Evolutionary conservation across 148 eudicot genomes (phyloP).

Genomic region (Cornus florida): DNA sequence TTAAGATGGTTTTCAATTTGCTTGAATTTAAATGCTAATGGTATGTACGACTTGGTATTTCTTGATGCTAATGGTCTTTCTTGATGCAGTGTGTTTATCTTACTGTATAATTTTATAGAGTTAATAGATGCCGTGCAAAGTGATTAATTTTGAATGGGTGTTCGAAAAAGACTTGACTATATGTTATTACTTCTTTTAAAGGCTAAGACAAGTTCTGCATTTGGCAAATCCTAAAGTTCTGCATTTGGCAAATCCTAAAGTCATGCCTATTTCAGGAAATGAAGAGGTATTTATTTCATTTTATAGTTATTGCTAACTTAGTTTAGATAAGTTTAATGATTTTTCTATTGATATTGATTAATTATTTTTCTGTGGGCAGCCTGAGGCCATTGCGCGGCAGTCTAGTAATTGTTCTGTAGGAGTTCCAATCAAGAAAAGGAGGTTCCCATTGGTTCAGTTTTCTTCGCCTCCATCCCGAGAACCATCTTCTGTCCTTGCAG

Average conservation of each 20-base stretch:
- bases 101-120: background rate
- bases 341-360: conserved; percentile 2
- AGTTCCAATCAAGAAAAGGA: conserved; percentile 42
- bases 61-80: background rate
- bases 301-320: conserved; percentile 2
- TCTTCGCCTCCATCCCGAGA: conserved; percentile 28
- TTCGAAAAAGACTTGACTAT: background rate
- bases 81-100: background rate
- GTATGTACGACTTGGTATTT: background rate
- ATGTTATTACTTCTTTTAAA: background rate
- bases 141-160: background rate
- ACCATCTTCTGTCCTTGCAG: background rate
- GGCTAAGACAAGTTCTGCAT: background rate
- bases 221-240: conserved; percentile 4
- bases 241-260: conserved; percentile 1
- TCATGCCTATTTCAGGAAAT: conserved; percentile 31
- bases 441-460: conserved; percentile 16
- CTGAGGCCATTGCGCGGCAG: conserved; percentile 24
- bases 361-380: conserved; percentile 22
- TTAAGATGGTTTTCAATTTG: background rate
- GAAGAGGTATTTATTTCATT: conserved; percentile 28
- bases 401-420: conserved; percentile 26
- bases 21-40: background rate
- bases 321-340: background rate
- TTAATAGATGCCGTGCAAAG: background rate